Conservation (phyloP, 768 basidiomycete genomes). For the Lactarius evosmus region DNA sequence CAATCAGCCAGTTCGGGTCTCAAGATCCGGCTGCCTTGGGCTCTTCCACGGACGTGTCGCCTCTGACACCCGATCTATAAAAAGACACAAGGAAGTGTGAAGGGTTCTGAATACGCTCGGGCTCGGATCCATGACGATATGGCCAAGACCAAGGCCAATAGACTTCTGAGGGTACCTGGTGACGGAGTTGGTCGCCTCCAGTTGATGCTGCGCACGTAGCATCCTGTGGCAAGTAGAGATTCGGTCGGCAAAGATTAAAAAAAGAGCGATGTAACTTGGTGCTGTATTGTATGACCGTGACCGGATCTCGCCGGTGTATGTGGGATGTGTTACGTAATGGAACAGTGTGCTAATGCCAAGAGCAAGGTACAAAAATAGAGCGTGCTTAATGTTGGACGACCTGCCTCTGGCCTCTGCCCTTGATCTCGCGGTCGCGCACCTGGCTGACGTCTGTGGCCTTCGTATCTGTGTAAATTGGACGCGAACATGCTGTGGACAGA, state of each 20-base stretch:
- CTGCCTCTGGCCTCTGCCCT: neutral
- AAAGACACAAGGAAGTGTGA: slow-evolving; percentile 45
- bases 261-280: neutral
- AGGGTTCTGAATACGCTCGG: slow-evolving; percentile 35
- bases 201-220: slow-evolving; percentile 39
- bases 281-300: slow-evolving; percentile 39
- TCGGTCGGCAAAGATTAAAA: neutral
- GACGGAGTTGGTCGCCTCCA: slow-evolving; percentile 35
- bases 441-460: neutral
- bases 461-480: neutral
- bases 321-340: neutral
- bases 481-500: neutral
- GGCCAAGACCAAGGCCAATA: slow-evolving; percentile 43
- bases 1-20: slow-evolving; percentile 42
- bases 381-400: neutral
- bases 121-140: neutral
- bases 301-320: slow-evolving; percentile 41
- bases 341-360: slow-evolving; percentile 13
- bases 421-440: neutral
- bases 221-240: slow-evolving; percentile 23
- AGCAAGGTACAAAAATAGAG: slow-evolving; percentile 19
- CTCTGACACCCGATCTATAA: slow-evolving; percentile 40
- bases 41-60: slow-evolving; percentile 40
- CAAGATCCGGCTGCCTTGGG: slow-evolving; percentile 42
- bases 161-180: slow-evolving; percentile 39